These are phyloP conservation scores for Ustilago hordei DNA, from an alignment of 1,284 basidiomycete species.

Conservation along the genomic window DNA sequence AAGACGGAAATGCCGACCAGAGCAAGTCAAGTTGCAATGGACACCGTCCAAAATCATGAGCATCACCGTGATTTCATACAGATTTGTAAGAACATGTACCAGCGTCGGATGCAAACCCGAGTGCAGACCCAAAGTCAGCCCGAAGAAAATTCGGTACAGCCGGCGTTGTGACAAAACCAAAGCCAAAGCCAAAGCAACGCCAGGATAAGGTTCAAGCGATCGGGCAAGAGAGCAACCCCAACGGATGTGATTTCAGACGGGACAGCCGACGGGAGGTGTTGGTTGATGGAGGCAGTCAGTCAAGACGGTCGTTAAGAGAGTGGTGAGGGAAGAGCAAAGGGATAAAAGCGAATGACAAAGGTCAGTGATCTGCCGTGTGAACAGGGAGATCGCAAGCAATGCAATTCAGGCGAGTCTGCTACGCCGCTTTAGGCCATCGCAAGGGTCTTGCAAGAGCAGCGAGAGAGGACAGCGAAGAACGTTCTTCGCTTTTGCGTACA, in stretches of 20 bases:
- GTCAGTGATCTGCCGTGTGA: slow-evolving; percentile 9
- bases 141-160: slow-evolving; percentile 2
- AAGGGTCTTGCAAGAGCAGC: no score
- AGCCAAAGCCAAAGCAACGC: not conserved
- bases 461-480: no score
- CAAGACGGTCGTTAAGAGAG: not conserved
- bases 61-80: not conserved
- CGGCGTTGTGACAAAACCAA: slow-evolving; percentile 1
- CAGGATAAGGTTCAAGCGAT: not conserved
- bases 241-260: not conserved
- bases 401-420: not conserved
- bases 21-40: not conserved
- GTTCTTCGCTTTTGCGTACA: no score
- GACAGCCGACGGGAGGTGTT: not conserved
- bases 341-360: not conserved
- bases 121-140: not conserved
- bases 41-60: not conserved
- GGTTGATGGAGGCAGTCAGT: not conserved
- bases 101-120: not conserved
- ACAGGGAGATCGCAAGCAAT: not conserved
- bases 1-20: not conserved
- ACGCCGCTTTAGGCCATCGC: not conserved
- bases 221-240: not conserved
- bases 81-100: not conserved
- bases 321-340: not conserved